Percentiles rank a stretch among this genome's conserved stretches.
Conservation (phyloP, 148 eudicot genomes). For the Camellia lanceoleosa region DNA sequence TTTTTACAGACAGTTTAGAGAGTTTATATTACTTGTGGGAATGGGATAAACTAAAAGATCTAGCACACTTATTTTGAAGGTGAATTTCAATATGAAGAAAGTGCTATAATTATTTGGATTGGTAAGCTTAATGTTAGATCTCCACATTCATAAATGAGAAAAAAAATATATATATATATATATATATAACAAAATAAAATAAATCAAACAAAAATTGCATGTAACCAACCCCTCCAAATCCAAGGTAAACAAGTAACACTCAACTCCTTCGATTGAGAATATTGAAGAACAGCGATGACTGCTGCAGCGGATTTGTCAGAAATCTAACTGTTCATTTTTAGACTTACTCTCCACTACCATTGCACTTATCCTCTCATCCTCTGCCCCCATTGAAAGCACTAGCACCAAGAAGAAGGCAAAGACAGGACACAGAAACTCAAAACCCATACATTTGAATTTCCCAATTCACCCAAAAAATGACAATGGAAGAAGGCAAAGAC, state of each 20-base stretch:
- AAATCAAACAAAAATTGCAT: not conserved
- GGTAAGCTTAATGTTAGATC: not conserved
- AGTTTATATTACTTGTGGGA: too few species aligned
- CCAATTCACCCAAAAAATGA: not conserved
- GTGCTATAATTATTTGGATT: not conserved
- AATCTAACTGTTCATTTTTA: not conserved
- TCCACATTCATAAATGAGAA: not conserved
- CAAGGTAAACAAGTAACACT: constrained; percentile 23
- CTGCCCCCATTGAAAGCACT: not conserved
- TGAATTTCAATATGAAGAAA: not conserved
- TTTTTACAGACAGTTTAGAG: too few species aligned
- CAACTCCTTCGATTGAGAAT: constrained; percentile 21
- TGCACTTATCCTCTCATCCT: constrained; percentile 2
- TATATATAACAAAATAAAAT: not conserved
- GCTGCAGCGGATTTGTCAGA: constrained; percentile 13
- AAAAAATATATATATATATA: not conserved
- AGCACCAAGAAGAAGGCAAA: not conserved
- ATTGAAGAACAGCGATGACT: constrained; percentile 22
- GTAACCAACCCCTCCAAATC: constrained; percentile 28
- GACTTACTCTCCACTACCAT: not conserved
- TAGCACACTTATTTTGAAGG: not conserved
- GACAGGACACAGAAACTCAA: not conserved
- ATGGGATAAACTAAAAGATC: too few species aligned
- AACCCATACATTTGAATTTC: not conserved
- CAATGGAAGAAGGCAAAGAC: too few species aligned